These are phyloP conservation scores for Quercus suber DNA, from an alignment of 306 rosid genomes.

Conservation along the genomic window DNA sequence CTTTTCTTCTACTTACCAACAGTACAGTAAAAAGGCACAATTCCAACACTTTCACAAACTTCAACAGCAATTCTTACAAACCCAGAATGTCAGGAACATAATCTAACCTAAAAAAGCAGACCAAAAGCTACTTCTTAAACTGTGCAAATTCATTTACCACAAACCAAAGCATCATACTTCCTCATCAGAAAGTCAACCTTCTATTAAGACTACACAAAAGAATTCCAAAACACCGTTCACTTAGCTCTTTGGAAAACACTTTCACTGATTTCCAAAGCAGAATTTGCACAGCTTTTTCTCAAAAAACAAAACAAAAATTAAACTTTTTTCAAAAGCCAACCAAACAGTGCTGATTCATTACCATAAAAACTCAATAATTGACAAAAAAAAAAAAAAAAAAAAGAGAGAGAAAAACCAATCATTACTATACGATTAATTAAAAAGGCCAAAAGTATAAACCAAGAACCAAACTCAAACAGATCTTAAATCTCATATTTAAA, in stretches of 20 bases:
- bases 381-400: not conserved
- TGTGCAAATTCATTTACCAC: not conserved
- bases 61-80: not conserved
- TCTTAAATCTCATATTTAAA: not conserved
- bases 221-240: constrained; percentile 19
- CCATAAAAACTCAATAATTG: not conserved
- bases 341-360: constrained; percentile 9
- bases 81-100: not conserved
- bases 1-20: constrained; percentile 3
- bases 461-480: not conserved
- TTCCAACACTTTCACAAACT: not conserved
- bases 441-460: not conserved
- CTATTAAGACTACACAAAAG: constrained; percentile 18
- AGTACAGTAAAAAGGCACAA: not conserved
- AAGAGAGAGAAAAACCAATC: not conserved
- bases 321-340: constrained; percentile 15
- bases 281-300: constrained; percentile 19
- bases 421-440: not conserved
- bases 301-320: not conserved
- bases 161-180: constrained; percentile 15
- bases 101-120: not conserved
- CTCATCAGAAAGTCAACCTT: not conserved
- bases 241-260: not conserved
- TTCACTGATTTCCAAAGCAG: constrained; percentile 15
- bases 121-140: not conserved